Base-by-base conservation (phyloP, 208 protist genomes). In the Leishmania arabica region DNA sequence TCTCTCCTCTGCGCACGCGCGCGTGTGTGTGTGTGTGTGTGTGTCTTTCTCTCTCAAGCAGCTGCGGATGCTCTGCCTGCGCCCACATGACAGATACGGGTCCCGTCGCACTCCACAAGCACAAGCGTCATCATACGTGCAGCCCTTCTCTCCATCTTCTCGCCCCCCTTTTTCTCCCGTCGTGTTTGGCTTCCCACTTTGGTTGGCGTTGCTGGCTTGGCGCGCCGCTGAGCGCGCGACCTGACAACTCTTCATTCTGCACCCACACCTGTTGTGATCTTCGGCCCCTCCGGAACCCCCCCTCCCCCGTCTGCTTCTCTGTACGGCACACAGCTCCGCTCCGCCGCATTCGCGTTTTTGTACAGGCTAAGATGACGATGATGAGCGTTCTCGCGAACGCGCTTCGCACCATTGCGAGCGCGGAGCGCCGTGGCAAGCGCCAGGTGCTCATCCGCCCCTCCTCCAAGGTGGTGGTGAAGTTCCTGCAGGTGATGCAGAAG, bases 401-500 rank as follows among this genome's bases (percentile, higher is more conserved):
- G 86, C 98, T 99, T 74, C 98, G 99, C 89, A 96, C 91, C 83
- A 99, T 99, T 89, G 92, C 95, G 89, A 99, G 99, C 88, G 99
- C 99, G 60, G 99, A 99, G 96, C 96, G 96, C 86, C 92, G 96
- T 80, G 99, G 99, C 88, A 99, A 99, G 97, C 97, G 99, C 83
- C 99, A 99, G 94, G 99, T 99, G 69, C 90, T 99, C 53, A 95
- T 99, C 91, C 93, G 99, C 86, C 99, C 99, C 70, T 97, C 91
- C 75, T 99, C 98, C 83, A 99, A 99, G 95, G 99, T 99, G 79
- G 96, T 99, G 82, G 92, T 99, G 85, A 99, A 99, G 91, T 99
- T 99, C 95, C 95, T 99, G 77, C 92, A 97, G 82, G 99, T 99
- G 80, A 99, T 99, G 99, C 99, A 99, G 98, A 99, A 99, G 94